Evolutionary conservation across 139 green algal genomes (phyloP), one percentile per base, ranked within the genome.

Genomic region (Dunaliella primolecta): DNA sequence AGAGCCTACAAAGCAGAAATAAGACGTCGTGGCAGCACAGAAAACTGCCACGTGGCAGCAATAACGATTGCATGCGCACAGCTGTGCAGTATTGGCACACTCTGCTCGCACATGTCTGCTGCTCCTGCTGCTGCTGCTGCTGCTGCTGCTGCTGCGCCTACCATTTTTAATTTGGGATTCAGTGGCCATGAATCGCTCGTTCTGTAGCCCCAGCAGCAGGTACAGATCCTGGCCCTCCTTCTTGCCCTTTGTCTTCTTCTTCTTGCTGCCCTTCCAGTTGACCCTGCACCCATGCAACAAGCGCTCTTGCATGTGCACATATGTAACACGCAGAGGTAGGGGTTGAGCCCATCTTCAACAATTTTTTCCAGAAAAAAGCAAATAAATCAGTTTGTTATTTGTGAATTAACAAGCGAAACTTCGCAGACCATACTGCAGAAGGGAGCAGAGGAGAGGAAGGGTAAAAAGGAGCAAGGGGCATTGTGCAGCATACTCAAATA

Each of bases 131-230:
- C n/a, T n/a, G n/a, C n/a, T n/a, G n/a, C n/a, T n/a, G n/a, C n/a
- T n/a, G n/a, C n/a, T n/a, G n/a, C n/a, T n/a, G n/a, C n/a, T n/a
- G n/a, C n/a, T n/a, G n/a, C n/a, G 31, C 90, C 38, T 77, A 95
- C 92, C 91, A 27, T 91, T 80, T 83, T 95, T 96, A 76, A 98
- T 95, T 89, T 97, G 88, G 3, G 83, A 84, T 25, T 95, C 92
- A 2, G 83, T 97, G 81, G 96, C 96, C 36, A 91, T 98, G 92
- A 93, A 98, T 20, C 96, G 89, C 87, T 96, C 92, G 38, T 95
- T 91, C 77, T 93, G 77, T 82, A 98, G 88, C 15, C 96, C 96
- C 83, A 98, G 89, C 80, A 98, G 88, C n/a, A 83, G 89, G 83
- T 98, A 98, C 34, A 94, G 85, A 87, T 98, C 96, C 29, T 83